A percentile compares a stretch with the other conserved stretches of the same genome.
phyloP scores from a whole-genome alignment of 352 stramenopile species.

The Phytophthora tubulina region DNA sequence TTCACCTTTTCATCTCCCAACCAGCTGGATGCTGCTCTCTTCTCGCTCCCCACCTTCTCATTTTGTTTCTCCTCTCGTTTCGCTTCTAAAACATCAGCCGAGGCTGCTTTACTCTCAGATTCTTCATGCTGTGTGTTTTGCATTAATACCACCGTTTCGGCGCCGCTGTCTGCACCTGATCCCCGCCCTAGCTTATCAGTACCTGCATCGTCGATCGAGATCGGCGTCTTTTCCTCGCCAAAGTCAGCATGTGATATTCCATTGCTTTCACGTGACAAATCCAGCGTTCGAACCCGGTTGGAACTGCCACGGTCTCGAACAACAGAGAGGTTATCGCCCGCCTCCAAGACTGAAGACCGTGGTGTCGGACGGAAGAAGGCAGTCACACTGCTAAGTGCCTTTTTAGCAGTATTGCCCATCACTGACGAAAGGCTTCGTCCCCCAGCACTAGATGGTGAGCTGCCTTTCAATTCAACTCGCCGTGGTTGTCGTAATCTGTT shows the following conservation, averaged over 20 bases:
- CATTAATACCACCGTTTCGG: constrained; percentile 15
- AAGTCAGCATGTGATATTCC: constrained; percentile 8
- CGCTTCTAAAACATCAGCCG: neutral
- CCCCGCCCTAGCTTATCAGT: constrained; percentile 7
- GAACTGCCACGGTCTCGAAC: constrained; percentile 8
- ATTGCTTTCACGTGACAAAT: constrained; percentile 28
- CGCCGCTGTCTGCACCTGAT: neutral
- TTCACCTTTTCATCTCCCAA: constrained; percentile 36
- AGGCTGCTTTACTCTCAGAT: neutral
- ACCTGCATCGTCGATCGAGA: constrained; percentile 24
- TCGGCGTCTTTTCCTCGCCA: constrained; percentile 29
- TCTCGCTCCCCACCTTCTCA: constrained; percentile 27
- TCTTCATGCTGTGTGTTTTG: constrained; percentile 21
- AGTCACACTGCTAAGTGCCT: constrained; percentile 29
- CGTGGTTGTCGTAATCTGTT: constrained; percentile 5
- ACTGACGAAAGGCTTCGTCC: constrained; percentile 8
- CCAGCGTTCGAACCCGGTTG: constrained; percentile 18
- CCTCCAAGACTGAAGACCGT: constrained; percentile 35
- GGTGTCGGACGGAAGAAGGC: constrained; percentile 32
- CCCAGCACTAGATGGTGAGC: neutral
- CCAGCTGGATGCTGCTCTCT: constrained; percentile 26
- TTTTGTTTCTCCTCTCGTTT: constrained; percentile 28
- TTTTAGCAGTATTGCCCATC: constrained; percentile 23
- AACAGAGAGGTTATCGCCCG: constrained; percentile 12
- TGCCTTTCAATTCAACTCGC: constrained; percentile 16